Conservation (phyloP, 2,329 filamentous ascomycete genomes). For the Phoma sp. region DNA sequence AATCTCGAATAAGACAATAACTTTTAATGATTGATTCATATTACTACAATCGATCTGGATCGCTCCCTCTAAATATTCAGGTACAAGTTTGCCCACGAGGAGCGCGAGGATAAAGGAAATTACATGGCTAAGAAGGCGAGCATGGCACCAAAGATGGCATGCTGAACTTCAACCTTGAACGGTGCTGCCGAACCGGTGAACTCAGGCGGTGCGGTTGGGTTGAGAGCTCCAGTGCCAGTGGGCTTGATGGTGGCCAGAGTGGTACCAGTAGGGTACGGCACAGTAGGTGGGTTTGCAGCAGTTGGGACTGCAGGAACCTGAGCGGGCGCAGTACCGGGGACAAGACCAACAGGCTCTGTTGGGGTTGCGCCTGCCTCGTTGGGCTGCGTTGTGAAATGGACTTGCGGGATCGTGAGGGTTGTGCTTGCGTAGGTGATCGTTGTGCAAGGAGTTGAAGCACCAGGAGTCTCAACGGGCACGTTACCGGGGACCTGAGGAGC, state of each 20-base stretch:
- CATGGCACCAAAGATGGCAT: conserved; percentile 38
- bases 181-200: conserved; percentile 47
- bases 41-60: conserved; percentile 7
- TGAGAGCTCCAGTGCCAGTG: conserved; percentile 34
- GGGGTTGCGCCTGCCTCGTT: conserved; percentile 36
- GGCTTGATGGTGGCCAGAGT: conserved; percentile 28
- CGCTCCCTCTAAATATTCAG: background rate
- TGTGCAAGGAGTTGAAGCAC: conserved; percentile 37
- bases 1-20: too few relatives aligned
- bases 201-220: conserved; percentile 29
- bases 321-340: conserved; percentile 43
- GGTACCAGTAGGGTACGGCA: conserved; percentile 38
- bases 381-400: conserved; percentile 52
- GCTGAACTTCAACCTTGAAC: conserved; percentile 29
- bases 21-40: background rate
- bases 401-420: conserved; percentile 56
- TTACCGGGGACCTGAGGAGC: conserved; percentile 18
- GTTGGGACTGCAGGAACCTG: conserved; percentile 37
- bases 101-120: background rate
- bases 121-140: conserved; percentile 47
- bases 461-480: conserved; percentile 6
- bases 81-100: background rate
- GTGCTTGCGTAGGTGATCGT: conserved; percentile 54
- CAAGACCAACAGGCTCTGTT: conserved; percentile 46
- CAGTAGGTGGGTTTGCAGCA: conserved; percentile 19